A percentile compares a stretch with the other conserved stretches of the same genome.
These are phyloP conservation scores for Xerocomellus chrysenteron DNA, from an alignment of 768 basidiomycete species.

Conservation along the genomic window DNA sequence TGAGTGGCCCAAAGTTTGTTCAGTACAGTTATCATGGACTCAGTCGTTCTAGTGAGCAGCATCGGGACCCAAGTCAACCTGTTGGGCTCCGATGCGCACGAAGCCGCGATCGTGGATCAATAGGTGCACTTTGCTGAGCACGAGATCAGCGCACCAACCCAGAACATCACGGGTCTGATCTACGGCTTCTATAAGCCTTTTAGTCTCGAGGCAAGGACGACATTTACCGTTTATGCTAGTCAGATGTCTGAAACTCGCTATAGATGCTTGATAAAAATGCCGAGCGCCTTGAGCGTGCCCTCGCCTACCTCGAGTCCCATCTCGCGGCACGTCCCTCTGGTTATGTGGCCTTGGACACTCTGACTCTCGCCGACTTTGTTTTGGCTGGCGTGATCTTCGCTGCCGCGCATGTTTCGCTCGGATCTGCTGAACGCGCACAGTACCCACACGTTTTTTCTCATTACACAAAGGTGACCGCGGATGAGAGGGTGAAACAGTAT, in stretches of 20 bases:
- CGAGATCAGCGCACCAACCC: constrained; percentile 5
- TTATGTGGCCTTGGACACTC: constrained; percentile 11
- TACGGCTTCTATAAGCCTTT: constrained; percentile 4
- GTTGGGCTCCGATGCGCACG: constrained; percentile 10
- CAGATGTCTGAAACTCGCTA: not conserved
- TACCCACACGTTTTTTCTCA: constrained; percentile 19
- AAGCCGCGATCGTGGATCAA: constrained; percentile 11
- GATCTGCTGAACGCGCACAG: constrained; percentile 10
- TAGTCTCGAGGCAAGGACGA: constrained; percentile 4
- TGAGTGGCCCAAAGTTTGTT: not conserved
- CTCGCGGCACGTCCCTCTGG: constrained; percentile 9
- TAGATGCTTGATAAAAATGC: not conserved
- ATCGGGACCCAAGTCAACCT: constrained; percentile 9
- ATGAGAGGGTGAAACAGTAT: constrained; percentile 10
- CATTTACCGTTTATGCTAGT: no score
- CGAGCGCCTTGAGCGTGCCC: not conserved
- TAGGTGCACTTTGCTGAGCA: constrained; percentile 15
- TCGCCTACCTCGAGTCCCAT: constrained; percentile 16
- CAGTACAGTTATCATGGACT: not conserved
- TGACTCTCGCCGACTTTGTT: constrained; percentile 22
- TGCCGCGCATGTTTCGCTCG: constrained; percentile 4
- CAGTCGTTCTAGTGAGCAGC: constrained; percentile 8
- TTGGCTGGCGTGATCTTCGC: constrained; percentile 6
- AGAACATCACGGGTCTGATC: not conserved
- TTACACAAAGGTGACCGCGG: constrained; percentile 18